phyloP scores from a whole-genome alignment of 108 stramenopile species.

The Nitzschia inconspicua region DNA sequence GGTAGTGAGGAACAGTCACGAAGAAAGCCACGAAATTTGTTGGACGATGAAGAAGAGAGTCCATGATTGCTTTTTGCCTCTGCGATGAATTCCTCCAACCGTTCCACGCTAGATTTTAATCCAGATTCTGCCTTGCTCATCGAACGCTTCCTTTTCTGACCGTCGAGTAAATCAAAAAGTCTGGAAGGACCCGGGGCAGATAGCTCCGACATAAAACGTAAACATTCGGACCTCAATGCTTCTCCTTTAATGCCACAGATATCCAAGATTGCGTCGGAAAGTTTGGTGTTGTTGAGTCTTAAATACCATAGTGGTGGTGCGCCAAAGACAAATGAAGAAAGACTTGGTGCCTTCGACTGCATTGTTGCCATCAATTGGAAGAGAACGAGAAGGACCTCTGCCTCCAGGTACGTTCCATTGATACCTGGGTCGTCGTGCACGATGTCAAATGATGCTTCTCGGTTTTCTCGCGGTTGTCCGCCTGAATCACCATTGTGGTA shows the following conservation, averaged over 20 bases:
- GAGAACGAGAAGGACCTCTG: slow-evolving; percentile 60
- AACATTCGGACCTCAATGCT: slow-evolving; percentile 30
- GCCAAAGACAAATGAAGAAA: slow-evolving; percentile 17
- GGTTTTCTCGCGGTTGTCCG: slow-evolving; percentile 68
- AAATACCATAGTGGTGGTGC: slow-evolving; percentile 68
- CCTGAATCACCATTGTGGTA: slow-evolving; percentile 67
- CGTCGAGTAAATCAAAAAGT: slow-evolving; percentile 25
- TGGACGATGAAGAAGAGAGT: slow-evolving; percentile 38
- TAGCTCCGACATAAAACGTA: slow-evolving; percentile 49
- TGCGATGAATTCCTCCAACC: slow-evolving; percentile 36
- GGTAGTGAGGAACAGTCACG: slow-evolving; percentile 56
- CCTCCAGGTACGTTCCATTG: slow-evolving; percentile 41
- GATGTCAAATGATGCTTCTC: slow-evolving; percentile 85
- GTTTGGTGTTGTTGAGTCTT: slow-evolving; percentile 56
- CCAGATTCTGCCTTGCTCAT: slow-evolving; percentile 5
- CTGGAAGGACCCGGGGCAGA: slow-evolving; percentile 47
- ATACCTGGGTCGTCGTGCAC: slow-evolving; percentile 49
- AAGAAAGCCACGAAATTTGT: slow-evolving; percentile 45
- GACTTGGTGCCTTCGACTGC: slow-evolving; percentile 18
- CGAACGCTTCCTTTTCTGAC: slow-evolving; percentile 24
- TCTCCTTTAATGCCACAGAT: slow-evolving; percentile 71
- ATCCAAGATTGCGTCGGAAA: slow-evolving; percentile 73
- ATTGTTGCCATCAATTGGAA: slow-evolving; percentile 49
- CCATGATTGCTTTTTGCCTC: slow-evolving; percentile 32
- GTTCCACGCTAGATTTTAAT: too few species aligned